phyloP scores from a whole-genome alignment of 176 grass and related monocot species.

The Puccinellia tenuiflora region DNA sequence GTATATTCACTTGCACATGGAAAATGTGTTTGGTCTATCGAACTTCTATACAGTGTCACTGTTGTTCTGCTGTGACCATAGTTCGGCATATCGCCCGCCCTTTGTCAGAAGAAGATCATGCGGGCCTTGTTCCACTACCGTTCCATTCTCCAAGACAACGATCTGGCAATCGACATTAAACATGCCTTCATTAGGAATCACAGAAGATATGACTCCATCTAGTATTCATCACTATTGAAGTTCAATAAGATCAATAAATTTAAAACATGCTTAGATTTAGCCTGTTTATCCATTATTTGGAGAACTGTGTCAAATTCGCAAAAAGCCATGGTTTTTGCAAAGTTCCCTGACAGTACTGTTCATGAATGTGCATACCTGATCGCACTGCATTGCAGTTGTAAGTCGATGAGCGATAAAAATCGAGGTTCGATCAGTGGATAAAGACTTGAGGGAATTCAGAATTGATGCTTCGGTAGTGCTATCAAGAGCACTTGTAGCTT shows the following conservation, averaged over 20 bases:
- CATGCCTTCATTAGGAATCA: background rate
- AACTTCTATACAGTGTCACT: constrained; percentile 56
- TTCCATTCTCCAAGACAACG: constrained; percentile 84
- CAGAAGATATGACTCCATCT: background rate
- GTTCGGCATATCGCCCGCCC: constrained; percentile 60
- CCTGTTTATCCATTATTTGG: background rate
- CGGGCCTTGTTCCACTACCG: constrained; percentile 71
- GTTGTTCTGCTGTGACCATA: constrained; percentile 89
- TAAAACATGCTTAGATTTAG: background rate
- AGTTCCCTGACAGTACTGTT: background rate
- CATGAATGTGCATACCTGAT: constrained; percentile 53
- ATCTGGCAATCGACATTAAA: constrained; percentile 57
- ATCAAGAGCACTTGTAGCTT: constrained; percentile 98
- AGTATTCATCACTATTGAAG: background rate
- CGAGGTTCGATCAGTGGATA: constrained; percentile 64
- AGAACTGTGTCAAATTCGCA: background rate
- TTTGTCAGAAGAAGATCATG: constrained; percentile 70
- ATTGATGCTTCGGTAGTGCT: constrained; percentile 95
- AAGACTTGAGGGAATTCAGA: constrained; percentile 73
- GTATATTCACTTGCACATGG: background rate
- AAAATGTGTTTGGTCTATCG: constrained; percentile 15
- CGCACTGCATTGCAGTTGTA: constrained; percentile 95
- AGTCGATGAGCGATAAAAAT: constrained; percentile 94
- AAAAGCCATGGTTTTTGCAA: background rate
- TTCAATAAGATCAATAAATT: background rate